phyloP scores from a whole-genome alignment of 2,329 filamentous ascomycete species.

The Metarhizium brunneum region DNA sequence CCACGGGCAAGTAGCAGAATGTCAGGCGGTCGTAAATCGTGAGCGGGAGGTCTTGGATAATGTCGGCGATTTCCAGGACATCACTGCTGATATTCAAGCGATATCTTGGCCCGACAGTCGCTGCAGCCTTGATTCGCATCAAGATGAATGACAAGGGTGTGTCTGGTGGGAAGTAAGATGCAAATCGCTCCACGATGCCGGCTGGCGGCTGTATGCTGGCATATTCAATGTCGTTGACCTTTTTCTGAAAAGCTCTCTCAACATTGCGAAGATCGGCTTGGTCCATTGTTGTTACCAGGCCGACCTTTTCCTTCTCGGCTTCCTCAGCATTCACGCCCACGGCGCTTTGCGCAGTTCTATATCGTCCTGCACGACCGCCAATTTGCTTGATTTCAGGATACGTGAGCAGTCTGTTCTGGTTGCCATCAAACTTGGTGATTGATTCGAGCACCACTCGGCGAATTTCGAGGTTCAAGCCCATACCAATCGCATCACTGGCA shows the following conservation, averaged over 20 bases:
- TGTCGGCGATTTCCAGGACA: slow-evolving; percentile 58
- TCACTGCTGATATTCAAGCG: slow-evolving; percentile 52
- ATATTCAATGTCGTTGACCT: slow-evolving; percentile 55
- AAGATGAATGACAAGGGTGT: slow-evolving; percentile 81
- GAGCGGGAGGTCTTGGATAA: slow-evolving; percentile 64
- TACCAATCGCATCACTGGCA: slow-evolving; percentile 91
- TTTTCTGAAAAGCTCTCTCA: slow-evolving; percentile 48
- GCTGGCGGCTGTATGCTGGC: slow-evolving; percentile 70
- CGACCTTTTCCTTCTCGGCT: slow-evolving; percentile 37
- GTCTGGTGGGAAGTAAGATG: slow-evolving; percentile 68
- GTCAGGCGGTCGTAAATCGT: slow-evolving; percentile 65
- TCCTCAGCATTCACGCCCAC: slow-evolving; percentile 3
- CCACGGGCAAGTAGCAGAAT: slow-evolving; percentile 63
- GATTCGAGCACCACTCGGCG: slow-evolving; percentile 85
- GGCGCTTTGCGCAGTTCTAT: slow-evolving; percentile 48
- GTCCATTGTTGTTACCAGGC: slow-evolving; percentile 73
- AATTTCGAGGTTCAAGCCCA: slow-evolving; percentile 91
- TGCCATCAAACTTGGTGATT: slow-evolving; percentile 61
- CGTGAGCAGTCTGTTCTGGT: slow-evolving; percentile 45
- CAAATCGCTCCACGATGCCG: slow-evolving; percentile 63
- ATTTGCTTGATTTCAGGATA: slow-evolving; percentile 89
- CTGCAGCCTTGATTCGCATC: slow-evolving; percentile 62
- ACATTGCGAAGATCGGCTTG: slow-evolving; percentile 57
- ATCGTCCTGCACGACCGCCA: slow-evolving; percentile 83
- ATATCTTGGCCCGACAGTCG: slow-evolving; percentile 55